phyloP scores from a whole-genome alignment of 2,329 filamentous ascomycete species.

The Aspergillus jensenii region DNA sequence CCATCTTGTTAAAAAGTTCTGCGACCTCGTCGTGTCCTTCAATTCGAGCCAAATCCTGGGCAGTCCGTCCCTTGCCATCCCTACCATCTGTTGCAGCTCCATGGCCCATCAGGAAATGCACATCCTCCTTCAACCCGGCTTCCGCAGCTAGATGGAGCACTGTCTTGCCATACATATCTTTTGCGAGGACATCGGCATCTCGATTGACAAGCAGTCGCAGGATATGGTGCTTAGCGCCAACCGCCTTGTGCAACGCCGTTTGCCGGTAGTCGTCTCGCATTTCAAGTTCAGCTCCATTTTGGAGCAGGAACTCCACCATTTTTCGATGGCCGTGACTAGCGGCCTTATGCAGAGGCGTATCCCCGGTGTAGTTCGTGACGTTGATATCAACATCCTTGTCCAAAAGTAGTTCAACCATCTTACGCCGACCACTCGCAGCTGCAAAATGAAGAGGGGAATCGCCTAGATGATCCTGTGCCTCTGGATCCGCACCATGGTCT shows the following conservation, averaged over 20 bases:
- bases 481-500: constrained; percentile 22
- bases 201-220: constrained; percentile 23
- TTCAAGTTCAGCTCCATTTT: constrained; percentile 25
- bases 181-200: constrained; percentile 17
- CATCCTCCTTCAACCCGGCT: constrained; percentile 20
- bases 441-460: constrained; percentile 27
- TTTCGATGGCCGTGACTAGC: constrained; percentile 27
- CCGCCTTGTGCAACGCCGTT: constrained; percentile 23
- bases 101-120: constrained; percentile 23
- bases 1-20: constrained; percentile 16
- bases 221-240: constrained; percentile 19
- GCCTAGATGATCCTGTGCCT: constrained; percentile 25
- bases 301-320: constrained; percentile 28
- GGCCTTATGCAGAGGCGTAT: constrained; percentile 31
- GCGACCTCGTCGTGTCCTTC: constrained; percentile 11
- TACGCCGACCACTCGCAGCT: constrained; percentile 15
- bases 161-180: constrained; percentile 25
- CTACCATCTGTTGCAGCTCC: constrained; percentile 17
- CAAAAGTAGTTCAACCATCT: constrained; percentile 21
- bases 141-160: constrained; percentile 25
- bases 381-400: constrained; percentile 26
- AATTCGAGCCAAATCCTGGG: constrained; percentile 19
- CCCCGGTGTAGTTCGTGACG: constrained; percentile 24
- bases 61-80: constrained; percentile 21
- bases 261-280: constrained; percentile 23